Evolutionary conservation across 176 grass and related monocot genomes (phyloP), one percentile per base, ranked within the genome.

Genomic region (Rhynchospora pubera): DNA sequence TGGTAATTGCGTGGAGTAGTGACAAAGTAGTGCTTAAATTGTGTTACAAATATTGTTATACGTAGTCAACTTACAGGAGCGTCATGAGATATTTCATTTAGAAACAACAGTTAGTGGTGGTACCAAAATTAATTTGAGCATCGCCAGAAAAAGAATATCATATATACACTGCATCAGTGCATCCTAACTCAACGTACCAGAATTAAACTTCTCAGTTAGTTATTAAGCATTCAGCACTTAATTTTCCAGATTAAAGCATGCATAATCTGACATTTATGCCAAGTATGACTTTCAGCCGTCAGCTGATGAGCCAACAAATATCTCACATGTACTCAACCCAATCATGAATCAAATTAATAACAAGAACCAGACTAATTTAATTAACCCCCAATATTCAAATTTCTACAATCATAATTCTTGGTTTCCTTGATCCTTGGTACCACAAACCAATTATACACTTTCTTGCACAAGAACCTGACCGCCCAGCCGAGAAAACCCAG

Each of bases 401-500:
- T 22, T 23, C 75, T 61, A 79, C 84, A 85, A 46, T 85, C 74
- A 65, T 79, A 79, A 32, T 85, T 85, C 60, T 79, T 66, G 39
- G 61, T 22, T 21, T 85, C 75, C 24, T 44, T 64, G 21, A 85
- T 85, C 73, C 84, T 79, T 7, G 73, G 60, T 15, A 47, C 50
- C 18, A 85, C 59, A 45, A 79, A 85, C 74, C 84, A 79, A 51
- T 53, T 45, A 79, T 69, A 57, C 19, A 85, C 6, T 59, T 73
- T 84, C 22, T 23, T 56, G 56, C 51, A 39, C 69, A 84, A 59
- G 24, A 73, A 89, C 55, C 65, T 79, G 12, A 74, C 45, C 53
- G 21, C 43, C 71, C 72, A 24, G 16, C 62, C 56, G 45, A 76
- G 55, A 80, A 83, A 5, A 3, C 79, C 72, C 19, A 10, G 22